Conservation (phyloP, 352 stramenopile species). For the Aphanomyces invadans region DNA sequence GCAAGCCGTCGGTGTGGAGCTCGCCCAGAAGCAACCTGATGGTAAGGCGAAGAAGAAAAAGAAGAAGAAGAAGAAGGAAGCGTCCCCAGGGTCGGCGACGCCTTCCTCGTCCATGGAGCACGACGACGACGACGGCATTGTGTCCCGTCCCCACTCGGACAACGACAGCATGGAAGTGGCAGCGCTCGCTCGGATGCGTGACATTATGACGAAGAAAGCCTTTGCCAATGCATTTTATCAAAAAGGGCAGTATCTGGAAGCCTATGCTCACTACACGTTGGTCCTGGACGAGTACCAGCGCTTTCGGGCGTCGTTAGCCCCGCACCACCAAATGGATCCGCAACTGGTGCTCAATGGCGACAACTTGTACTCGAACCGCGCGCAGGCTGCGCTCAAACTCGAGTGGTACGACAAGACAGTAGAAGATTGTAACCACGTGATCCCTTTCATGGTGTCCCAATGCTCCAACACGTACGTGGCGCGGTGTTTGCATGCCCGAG, state of each 20-base stretch:
- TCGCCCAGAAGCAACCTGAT: not conserved
- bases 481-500: slow-evolving; percentile 18
- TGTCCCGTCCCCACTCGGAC: no score
- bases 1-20: slow-evolving; percentile 9
- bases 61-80: slow-evolving; percentile 9
- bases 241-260: slow-evolving; percentile 16
- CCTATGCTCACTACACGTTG: slow-evolving; percentile 15
- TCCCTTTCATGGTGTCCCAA: slow-evolving; percentile 23
- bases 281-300: slow-evolving; percentile 6
- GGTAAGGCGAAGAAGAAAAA: slow-evolving; percentile 10
- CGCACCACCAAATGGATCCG: slow-evolving; percentile 16
- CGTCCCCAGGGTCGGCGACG: no score
- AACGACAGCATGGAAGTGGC: slow-evolving; percentile 12
- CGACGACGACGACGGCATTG: not conserved
- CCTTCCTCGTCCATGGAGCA: not conserved
- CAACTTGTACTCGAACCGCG: slow-evolving; percentile 23
- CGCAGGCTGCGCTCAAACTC: slow-evolving; percentile 12
- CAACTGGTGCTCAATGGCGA: slow-evolving; percentile 22
- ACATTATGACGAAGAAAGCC: slow-evolving; percentile 23
- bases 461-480: slow-evolving; percentile 24
- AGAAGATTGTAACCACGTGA: slow-evolving; percentile 21
- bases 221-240: slow-evolving; percentile 23
- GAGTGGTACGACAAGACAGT: slow-evolving; percentile 20
- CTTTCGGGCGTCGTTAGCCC: not conserved
- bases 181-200: slow-evolving; percentile 16